Conservation (phyloP, 1,284 basidiomycete genomes). For the Microbotryomycetes sp. region DNA sequence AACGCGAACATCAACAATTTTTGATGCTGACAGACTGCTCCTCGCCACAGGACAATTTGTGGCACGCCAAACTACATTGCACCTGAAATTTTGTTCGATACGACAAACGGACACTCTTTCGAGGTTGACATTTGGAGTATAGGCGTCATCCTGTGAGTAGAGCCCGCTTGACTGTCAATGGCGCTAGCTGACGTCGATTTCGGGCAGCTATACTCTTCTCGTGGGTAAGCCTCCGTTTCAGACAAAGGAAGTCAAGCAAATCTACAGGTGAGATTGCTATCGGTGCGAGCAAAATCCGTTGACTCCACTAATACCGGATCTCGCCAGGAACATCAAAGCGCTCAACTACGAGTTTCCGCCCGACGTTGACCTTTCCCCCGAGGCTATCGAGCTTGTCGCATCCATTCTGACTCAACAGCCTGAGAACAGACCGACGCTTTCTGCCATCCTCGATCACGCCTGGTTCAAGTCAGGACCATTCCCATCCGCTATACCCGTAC, state of each 20-base stretch:
- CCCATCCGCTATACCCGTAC: conserved; percentile 68
- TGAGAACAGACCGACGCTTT: conserved; percentile 66
- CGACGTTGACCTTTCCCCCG: conserved; percentile 62
- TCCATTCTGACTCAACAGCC: conserved; percentile 79
- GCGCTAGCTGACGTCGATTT: not conserved
- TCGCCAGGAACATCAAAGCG: conserved; percentile 83
- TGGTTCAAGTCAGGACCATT: conserved; percentile 81
- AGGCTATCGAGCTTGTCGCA: conserved; percentile 71
- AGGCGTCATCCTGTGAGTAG: conserved; percentile 79
- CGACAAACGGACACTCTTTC: conserved; percentile 91
- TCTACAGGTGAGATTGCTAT: conserved; percentile 70
- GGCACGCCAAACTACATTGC: conserved; percentile 99
- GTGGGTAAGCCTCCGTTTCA: conserved; percentile 95
- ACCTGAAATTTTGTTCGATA: conserved; percentile 93
- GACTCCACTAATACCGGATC: no score
- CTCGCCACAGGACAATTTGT: conserved; percentile 65
- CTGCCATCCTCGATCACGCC: conserved; percentile 73
- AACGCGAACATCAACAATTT: not conserved
- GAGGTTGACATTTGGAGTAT: conserved; percentile 98
- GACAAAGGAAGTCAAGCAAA: conserved; percentile 91
- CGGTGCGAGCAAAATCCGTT: no score
- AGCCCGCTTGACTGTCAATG: not conserved
- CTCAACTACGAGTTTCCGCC: conserved; percentile 89
- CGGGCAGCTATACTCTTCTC: conserved; percentile 68
- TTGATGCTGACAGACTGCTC: not conserved